Evolutionary conservation across 1,284 basidiomycete genomes (phyloP).

Genomic region (Cutaneotrichosporon mucoides): DNA sequence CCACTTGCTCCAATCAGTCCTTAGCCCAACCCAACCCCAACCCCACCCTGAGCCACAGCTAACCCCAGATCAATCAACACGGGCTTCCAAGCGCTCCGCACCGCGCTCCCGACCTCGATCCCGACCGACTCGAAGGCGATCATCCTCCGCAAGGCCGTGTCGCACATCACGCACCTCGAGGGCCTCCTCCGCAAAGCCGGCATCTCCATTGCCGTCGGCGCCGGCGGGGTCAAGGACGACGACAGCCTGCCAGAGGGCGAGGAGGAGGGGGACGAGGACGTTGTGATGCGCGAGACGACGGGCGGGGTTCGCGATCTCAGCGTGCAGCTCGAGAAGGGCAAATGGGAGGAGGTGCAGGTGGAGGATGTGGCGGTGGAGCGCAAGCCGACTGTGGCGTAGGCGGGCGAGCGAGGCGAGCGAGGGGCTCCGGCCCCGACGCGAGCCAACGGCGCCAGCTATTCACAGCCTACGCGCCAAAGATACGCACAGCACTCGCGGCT

Average conservation of each 20-base stretch:
- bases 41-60: not conserved
- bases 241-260: constrained; percentile 2
- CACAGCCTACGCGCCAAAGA: no score
- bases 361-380: constrained; percentile 18
- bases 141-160: constrained; percentile 43
- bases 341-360: constrained; percentile 12
- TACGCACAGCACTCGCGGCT: no score
- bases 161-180: constrained; percentile 40
- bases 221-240: constrained; percentile 1
- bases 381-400: constrained; percentile 8
- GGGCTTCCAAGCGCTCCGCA: constrained; percentile 38
- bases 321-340: constrained; percentile 8
- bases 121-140: constrained; percentile 45
- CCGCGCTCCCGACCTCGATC: constrained; percentile 31
- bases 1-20: no score
- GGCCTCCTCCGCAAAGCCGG: constrained; percentile 22
- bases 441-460: no score
- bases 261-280: constrained; percentile 9
- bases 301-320: constrained; percentile 7
- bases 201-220: constrained; percentile 6
- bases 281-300: constrained; percentile 11
- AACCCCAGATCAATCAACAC: constrained; percentile 42
- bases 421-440: no score
- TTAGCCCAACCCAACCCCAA: no score
- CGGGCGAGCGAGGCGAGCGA: not conserved